A percentile compares a stretch with the other conserved stretches of the same genome.
phyloP scores from a whole-genome alignment of 768 basidiomycete species.

The Suillus variegatus region DNA sequence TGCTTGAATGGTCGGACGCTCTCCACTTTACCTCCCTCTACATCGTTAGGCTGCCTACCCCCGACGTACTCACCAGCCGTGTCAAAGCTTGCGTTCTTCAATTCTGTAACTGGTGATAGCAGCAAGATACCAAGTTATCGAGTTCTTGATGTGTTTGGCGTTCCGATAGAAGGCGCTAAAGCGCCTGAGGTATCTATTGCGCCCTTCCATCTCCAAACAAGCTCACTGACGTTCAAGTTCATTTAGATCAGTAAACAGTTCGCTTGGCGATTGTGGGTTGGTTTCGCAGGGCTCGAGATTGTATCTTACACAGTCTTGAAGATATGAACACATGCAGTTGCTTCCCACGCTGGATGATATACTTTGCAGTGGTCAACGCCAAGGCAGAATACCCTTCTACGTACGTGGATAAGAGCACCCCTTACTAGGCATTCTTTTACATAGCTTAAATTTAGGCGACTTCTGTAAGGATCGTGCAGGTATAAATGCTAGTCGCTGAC shows the following conservation, averaged over 20 bases:
- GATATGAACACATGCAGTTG: constrained; percentile 79
- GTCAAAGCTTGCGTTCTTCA: constrained; percentile 75
- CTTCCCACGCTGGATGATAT: constrained; percentile 85
- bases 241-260: constrained; percentile 65
- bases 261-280: constrained; percentile 60
- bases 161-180: constrained; percentile 69
- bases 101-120: constrained; percentile 63
- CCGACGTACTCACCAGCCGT: constrained; percentile 60
- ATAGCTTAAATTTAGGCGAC: constrained; percentile 60
- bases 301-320: constrained; percentile 20
- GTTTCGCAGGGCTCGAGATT: neutral
- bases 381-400: constrained; percentile 91
- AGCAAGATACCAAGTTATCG: constrained; percentile 83
- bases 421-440: neutral
- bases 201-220: neutral
- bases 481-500: constrained; percentile 8
- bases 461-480: constrained; percentile 50
- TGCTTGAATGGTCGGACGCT: constrained; percentile 17
- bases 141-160: constrained; percentile 79
- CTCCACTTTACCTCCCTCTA: neutral
- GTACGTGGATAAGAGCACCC: constrained; percentile 43
- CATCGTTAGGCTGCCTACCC: constrained; percentile 35
- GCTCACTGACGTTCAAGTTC: constrained; percentile 10
- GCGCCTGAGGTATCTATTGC: constrained; percentile 66
- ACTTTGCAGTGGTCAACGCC: constrained; percentile 89